phyloP scores from a whole-genome alignment of 306 rosid species.

The Dryas alaskensis region DNA sequence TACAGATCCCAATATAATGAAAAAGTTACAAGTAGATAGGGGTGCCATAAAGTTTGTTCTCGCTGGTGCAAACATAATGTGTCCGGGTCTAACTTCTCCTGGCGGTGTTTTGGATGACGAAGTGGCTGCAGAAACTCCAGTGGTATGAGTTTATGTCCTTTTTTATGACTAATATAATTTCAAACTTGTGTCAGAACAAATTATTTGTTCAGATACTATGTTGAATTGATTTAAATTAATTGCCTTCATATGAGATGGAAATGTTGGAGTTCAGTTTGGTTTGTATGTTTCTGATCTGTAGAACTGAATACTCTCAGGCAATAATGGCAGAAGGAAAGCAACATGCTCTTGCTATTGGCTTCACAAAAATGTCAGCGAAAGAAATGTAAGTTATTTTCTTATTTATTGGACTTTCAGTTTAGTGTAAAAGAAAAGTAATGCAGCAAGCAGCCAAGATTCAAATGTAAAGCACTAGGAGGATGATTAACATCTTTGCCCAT shows the following conservation, averaged over 20 bases:
- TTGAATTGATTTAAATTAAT: conserved; percentile 6
- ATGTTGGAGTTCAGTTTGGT: conserved; percentile 19
- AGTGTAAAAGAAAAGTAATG: not conserved
- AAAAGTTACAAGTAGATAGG: conserved; percentile 86
- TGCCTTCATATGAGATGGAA: not conserved
- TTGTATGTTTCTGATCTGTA: conserved; percentile 28
- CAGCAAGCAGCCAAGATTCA: not conserved
- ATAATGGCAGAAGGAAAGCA: conserved; percentile 99
- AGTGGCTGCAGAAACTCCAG: conserved; percentile 85
- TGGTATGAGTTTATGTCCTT: conserved; percentile 49
- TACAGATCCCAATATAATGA: conserved; percentile 92
- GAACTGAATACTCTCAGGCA: conserved; percentile 56
- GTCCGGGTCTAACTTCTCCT: conserved; percentile 98
- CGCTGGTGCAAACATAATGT: conserved; percentile 98
- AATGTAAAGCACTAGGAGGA: not conserved
- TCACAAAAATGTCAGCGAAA: conserved; percentile 96
- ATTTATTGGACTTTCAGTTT: conserved; percentile 6
- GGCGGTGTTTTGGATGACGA: conserved; percentile 88
- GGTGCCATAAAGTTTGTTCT: conserved; percentile 93
- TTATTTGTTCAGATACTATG: not conserved
- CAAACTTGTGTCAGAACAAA: not conserved
- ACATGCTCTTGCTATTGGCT: conserved; percentile 97
- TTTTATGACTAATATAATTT: not conserved
- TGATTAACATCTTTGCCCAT: not conserved
- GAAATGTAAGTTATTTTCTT: conserved; percentile 66